Evolutionary conservation across 331 rosid genomes (phyloP).

Genomic region (Acacia concinna): DNA sequence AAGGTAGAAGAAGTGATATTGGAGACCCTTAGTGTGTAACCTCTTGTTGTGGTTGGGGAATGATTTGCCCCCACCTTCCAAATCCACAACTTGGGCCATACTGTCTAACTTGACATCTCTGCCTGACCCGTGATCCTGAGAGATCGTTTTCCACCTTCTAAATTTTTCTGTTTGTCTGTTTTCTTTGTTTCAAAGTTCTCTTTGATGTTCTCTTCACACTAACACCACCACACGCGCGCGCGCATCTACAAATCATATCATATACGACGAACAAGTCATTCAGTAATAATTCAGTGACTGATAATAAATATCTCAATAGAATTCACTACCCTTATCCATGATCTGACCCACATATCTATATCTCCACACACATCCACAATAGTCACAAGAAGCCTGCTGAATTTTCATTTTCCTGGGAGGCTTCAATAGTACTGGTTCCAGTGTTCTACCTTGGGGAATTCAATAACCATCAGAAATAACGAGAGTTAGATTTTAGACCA

Average conservation of each 20-base stretch:
- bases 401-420: conserved; percentile 7
- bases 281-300: conserved; percentile 28
- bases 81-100: conserved; percentile 34
- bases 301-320: neutral
- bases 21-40: conserved; percentile 19
- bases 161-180: conserved; percentile 48
- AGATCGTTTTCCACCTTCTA: conserved; percentile 49
- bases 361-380: conserved; percentile 25
- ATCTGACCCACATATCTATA: conserved; percentile 24
- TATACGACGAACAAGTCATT: conserved; percentile 6
- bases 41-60: conserved; percentile 67
- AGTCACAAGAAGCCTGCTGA: conserved; percentile 15
- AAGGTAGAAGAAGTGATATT: neutral
- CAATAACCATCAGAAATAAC: neutral
- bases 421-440: neutral
- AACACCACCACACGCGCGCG: neutral
- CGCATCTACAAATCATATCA: neutral
- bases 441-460: neutral
- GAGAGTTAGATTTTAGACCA: conserved; percentile 17
- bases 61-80: conserved; percentile 62
- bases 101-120: conserved; percentile 36
- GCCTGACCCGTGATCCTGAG: conserved; percentile 34
- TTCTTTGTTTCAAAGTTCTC: conserved; percentile 50
- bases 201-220: conserved; percentile 32
- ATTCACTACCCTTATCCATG: conserved; percentile 1